phyloP scores from a whole-genome alignment of 371 early-diverging fungal genomes.

The Mucor velutinosus region DNA sequence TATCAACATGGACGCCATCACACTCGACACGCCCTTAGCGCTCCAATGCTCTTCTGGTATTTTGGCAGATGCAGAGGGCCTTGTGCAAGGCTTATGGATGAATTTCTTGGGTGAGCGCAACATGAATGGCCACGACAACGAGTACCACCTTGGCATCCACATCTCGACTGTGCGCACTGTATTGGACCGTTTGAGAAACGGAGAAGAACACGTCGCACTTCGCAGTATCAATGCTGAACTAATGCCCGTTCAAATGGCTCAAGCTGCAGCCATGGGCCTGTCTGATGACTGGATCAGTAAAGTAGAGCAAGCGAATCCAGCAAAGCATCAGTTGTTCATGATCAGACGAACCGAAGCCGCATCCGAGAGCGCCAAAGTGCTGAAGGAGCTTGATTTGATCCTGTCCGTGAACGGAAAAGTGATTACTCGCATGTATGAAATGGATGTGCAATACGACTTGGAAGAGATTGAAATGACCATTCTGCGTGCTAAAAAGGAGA shows the following conservation, averaged over 20 bases:
- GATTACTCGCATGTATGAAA: slow-evolving; percentile 70
- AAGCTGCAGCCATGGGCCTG: slow-evolving; percentile 80
- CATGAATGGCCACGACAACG: slow-evolving; percentile 68
- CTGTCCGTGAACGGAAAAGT: slow-evolving; percentile 71
- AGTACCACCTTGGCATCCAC: slow-evolving; percentile 79
- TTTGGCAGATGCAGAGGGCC: slow-evolving; percentile 72
- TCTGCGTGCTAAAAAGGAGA: slow-evolving; percentile 68
- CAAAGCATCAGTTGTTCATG: slow-evolving; percentile 74
- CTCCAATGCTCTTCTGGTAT: slow-evolving; percentile 87
- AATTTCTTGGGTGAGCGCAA: slow-evolving; percentile 80
- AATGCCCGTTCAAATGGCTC: slow-evolving; percentile 74
- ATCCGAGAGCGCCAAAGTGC: slow-evolving; percentile 60
- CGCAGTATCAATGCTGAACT: slow-evolving; percentile 76
- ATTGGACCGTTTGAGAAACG: slow-evolving; percentile 49
- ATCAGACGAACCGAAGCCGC: slow-evolving; percentile 71
- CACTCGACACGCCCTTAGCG: slow-evolving; percentile 84
- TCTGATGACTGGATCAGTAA: slow-evolving; percentile 72
- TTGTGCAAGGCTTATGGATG: slow-evolving; percentile 86
- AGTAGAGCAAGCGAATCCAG: slow-evolving; percentile 75
- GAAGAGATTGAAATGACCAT: slow-evolving; percentile 65
- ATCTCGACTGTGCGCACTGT: slow-evolving; percentile 60
- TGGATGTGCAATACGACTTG: slow-evolving; percentile 63
- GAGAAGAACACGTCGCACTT: slow-evolving; percentile 40
- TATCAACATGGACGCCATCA: slow-evolving; percentile 84
- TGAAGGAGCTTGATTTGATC: slow-evolving; percentile 79